A percentile compares a stretch with the other conserved stretches of the same genome.
phyloP scores from a whole-genome alignment of 352 stramenopile species.

The Phytophthora fragariae region DNA sequence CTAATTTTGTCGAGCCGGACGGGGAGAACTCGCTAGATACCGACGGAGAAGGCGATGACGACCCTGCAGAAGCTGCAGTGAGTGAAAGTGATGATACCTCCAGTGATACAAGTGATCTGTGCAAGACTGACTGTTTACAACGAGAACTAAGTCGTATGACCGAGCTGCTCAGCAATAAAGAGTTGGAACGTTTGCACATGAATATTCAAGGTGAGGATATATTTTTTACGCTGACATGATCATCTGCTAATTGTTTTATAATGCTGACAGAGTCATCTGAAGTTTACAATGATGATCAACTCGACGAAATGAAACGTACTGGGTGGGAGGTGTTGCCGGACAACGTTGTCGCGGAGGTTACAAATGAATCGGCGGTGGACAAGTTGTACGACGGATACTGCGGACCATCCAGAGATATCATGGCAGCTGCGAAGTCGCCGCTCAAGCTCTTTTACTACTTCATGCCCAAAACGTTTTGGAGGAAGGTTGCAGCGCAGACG shows the following conservation, averaged over 20 bases:
- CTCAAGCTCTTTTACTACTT: constrained; percentile 24
- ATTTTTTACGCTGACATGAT: constrained; percentile 9
- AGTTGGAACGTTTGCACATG: constrained; percentile 1
- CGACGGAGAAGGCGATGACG: neutral
- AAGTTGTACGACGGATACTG: constrained; percentile 15
- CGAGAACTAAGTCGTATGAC: neutral
- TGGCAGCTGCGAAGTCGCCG: neutral
- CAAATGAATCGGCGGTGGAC: neutral
- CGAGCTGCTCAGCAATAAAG: neutral
- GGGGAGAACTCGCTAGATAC: neutral
- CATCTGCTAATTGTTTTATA: constrained; percentile 1
- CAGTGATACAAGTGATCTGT: constrained; percentile 1
- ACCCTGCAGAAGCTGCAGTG: neutral
- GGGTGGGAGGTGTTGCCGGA: constrained; percentile 11
- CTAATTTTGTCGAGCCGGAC: neutral
- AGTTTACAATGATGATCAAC: neutral
- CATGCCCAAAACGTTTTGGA: constrained; percentile 19
- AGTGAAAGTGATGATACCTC: neutral
- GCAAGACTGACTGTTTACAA: neutral
- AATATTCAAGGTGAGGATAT: constrained; percentile 11
- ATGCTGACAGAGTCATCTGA: constrained; percentile 25
- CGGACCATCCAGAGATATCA: neutral
- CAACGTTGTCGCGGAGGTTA: neutral
- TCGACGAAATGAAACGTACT: constrained; percentile 7
- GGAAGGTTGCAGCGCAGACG: neutral